Base-by-base conservation (phyloP, 805 yeast genomes). In the Saccharomycopsis babjevae region DNA sequence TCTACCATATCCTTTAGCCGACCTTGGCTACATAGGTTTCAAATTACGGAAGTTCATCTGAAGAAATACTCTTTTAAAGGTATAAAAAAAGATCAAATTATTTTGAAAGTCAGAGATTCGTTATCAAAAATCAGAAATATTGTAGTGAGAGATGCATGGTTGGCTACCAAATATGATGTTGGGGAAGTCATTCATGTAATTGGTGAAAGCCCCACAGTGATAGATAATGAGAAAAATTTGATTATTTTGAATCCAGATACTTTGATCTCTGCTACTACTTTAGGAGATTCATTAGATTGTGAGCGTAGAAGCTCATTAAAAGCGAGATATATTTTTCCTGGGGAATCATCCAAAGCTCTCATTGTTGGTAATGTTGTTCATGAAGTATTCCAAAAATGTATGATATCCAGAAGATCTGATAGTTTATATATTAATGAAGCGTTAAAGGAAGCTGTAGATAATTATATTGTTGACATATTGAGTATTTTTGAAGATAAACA, bases 351-450 rank as follows among this genome's bases (percentile, higher is more conserved):
- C 1, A 69, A 83, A n/a, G 84, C 88, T 0, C 72, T 91, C 64
- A 75, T 90, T 5, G 79, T 86, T n/a, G 99, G 99, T 8, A 84
- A 80, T 42, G 85, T 92, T 36, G 84, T 89, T 3, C 99, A 94
- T 71, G 81, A 81, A 56, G 71, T 93, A 1, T 83, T 94, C 65
- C 84, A 81, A 65, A 75, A 76, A 34, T 68, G 78, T 1, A 75
- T 83, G 62, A 36, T 50, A 2, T 16, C 40, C n/a, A 61, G 55
- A 42, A 22, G 56, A 20, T 40, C 42, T 18, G 59, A 56, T 25
- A 52, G 46, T 1, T 32, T 30, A 71, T 69, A 66, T n/a, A 75
- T 75, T 52, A 65, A 71, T 15, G 67, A 68, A 28, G 58, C 70
- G 3, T 67, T 78, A 25, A 81, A 83, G 11, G 63, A 67, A 8